Evolutionary conservation across 352 stramenopile genomes (phyloP).

Genomic region (Thalassiosira hispida): DNA sequence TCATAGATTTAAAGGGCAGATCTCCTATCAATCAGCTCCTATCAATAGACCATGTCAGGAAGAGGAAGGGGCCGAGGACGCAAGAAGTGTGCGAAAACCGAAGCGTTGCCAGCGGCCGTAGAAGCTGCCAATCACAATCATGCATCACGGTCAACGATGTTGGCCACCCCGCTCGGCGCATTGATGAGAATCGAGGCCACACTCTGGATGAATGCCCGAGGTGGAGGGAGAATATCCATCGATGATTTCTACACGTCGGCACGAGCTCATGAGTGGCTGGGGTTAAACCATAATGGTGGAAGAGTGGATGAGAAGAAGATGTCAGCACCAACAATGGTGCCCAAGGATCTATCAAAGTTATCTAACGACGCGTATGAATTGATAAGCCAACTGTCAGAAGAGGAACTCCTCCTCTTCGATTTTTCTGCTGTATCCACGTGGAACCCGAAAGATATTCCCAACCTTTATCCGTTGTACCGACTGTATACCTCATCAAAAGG

Average conservation of each 20-base stretch:
- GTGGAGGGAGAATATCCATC: slow-evolving; percentile 6
- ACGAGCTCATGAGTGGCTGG: slow-evolving; percentile 13
- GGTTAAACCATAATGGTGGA: neutral
- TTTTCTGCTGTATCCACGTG: slow-evolving; percentile 10
- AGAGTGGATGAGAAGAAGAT: neutral
- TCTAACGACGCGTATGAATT: slow-evolving; percentile 9
- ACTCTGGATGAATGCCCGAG: slow-evolving; percentile 11
- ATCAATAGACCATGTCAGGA: no score
- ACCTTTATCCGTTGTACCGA: slow-evolving; percentile 6
- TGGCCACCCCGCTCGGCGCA: neutral
- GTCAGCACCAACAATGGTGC: neutral
- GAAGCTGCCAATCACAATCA: no score
- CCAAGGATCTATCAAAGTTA: neutral
- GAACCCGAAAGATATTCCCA: slow-evolving; percentile 10
- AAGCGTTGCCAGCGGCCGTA: no score
- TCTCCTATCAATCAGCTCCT: no score
- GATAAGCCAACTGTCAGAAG: slow-evolving; percentile 13
- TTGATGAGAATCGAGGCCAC: slow-evolving; percentile 29
- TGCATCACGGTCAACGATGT: no score
- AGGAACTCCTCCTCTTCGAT: slow-evolving; percentile 21
- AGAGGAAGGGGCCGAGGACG: no score
- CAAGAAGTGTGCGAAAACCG: no score
- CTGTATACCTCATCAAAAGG: neutral
- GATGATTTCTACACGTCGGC: slow-evolving; percentile 23
- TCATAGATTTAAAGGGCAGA: no score